phyloP scores from a whole-genome alignment of 306 rosid species.

The Comarum palustre region DNA sequence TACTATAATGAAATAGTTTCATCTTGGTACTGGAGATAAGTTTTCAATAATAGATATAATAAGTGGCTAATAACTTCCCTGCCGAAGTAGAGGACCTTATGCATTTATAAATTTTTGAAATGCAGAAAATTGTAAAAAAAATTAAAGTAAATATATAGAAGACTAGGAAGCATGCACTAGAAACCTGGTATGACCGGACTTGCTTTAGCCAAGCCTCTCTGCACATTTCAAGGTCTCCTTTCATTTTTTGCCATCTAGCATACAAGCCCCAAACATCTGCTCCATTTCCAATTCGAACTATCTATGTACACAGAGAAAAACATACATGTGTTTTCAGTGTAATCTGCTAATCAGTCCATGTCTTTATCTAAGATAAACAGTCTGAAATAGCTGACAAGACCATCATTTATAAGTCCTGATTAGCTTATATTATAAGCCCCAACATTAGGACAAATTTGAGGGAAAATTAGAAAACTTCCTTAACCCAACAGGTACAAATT shows the following conservation, averaged over 20 bases:
- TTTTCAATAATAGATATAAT: neutral
- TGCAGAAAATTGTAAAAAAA: neutral
- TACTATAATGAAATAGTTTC: neutral
- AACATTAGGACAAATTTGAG: neutral
- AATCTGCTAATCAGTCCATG: neutral
- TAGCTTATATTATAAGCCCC: neutral
- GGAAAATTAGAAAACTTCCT: neutral
- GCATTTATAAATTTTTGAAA: neutral
- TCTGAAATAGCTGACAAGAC: neutral
- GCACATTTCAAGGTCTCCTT: conserved; percentile 83
- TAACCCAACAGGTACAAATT: too few species aligned
- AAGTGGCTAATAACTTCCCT: neutral
- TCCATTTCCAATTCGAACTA: conserved; percentile 64
- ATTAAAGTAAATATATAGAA: neutral
- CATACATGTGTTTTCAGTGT: neutral
- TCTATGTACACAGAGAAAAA: conserved; percentile 44
- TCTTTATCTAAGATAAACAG: neutral
- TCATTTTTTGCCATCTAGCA: conserved; percentile 89
- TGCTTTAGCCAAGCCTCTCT: conserved; percentile 89
- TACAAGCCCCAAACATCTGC: conserved; percentile 81
- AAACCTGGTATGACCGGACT: conserved; percentile 94
- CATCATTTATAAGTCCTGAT: neutral
- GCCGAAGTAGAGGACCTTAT: neutral
- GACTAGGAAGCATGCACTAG: neutral
- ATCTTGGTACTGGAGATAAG: neutral